Percentiles rank a stretch among this genome's conserved stretches.
Conservation (phyloP, 2,329 filamentous ascomycete species). For the Colletotrichum theobromicola region DNA sequence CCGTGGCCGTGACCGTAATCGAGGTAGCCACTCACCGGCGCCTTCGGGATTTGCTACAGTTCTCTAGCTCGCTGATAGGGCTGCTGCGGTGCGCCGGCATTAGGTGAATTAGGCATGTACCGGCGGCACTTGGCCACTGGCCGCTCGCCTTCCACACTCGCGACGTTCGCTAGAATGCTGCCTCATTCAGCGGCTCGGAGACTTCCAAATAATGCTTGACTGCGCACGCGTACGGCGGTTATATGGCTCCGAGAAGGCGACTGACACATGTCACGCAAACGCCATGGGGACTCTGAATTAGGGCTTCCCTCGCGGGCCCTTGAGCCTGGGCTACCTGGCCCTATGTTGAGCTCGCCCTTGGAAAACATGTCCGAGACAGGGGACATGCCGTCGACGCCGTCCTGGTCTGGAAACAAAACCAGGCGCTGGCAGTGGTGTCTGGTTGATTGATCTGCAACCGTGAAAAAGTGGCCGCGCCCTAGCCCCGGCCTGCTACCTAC, state of each 20-base stretch:
- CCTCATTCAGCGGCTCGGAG: background rate
- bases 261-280: slow-evolving; percentile 16
- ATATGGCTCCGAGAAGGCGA: background rate
- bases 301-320: background rate
- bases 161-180: background rate
- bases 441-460: slow-evolving; percentile 11
- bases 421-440: background rate
- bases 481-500: background rate
- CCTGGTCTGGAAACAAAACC: slow-evolving; percentile 3
- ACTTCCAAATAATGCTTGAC: background rate
- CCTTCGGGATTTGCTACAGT: background rate
- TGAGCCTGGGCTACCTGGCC: background rate
- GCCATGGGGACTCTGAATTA: background rate
- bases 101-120: background rate
- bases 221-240: background rate
- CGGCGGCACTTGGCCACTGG: background rate
- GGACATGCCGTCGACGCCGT: background rate
- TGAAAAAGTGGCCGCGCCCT: background rate
- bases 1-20: background rate
- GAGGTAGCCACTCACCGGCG: background rate
- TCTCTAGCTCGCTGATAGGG: background rate
- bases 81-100: background rate
- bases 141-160: background rate
- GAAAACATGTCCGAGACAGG: background rate
- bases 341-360: slow-evolving; percentile 1